Base-by-base conservation (phyloP, 2,329 filamentous ascomycete genomes). In the Cordyceps sp. region DNA sequence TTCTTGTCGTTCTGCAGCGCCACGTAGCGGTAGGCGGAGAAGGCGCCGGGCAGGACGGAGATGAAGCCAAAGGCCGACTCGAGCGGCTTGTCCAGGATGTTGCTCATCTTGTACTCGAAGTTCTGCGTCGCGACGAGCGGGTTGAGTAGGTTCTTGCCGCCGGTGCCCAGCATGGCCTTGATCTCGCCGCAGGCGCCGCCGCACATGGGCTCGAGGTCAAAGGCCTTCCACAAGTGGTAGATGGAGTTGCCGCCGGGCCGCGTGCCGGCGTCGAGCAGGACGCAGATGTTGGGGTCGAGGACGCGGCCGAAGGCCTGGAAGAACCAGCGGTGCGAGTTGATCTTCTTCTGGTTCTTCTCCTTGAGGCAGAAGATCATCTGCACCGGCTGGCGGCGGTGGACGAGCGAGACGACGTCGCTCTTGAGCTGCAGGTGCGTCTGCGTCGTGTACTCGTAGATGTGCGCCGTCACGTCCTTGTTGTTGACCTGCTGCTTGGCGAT, bases 51-150 rank as follows among this genome's bases (percentile, higher is more conserved):
- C 49, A 98, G 65, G 47, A 98, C 90, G 28, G 83, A 84, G 50
- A 98, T 96, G 59, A 96, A 98, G 29, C 90, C 90, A 54, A 98
- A 98, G 0, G 88, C 83, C 4, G 88, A 96, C 53, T 98, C 90
- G 26, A 98, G 63, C 3, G 90, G 90, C 60, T 98, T 98, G 55
- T 98, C 90, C 28, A 98, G 69, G 49, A 98, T 98, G 49, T 98
- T 98, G 54, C 84, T 93, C 80, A 98, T 93, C 68, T 98, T 98
- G 69, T 98, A 98, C 61, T 98, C 90, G 46, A 98, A 98, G 50
- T 98, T 98, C 48, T 98, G 90, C 1, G 86, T 86, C 3, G 90
- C 90, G 16, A 98, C 82, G 5, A 98, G 69, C 1, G 90, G 90
- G 48, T 96, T 98, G 42, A 94, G 53, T 23, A 98, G 69, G 46